These are phyloP conservation scores for Polygonum aviculare DNA, from an alignment of 148 eudicot species.

Conservation along the genomic window DNA sequence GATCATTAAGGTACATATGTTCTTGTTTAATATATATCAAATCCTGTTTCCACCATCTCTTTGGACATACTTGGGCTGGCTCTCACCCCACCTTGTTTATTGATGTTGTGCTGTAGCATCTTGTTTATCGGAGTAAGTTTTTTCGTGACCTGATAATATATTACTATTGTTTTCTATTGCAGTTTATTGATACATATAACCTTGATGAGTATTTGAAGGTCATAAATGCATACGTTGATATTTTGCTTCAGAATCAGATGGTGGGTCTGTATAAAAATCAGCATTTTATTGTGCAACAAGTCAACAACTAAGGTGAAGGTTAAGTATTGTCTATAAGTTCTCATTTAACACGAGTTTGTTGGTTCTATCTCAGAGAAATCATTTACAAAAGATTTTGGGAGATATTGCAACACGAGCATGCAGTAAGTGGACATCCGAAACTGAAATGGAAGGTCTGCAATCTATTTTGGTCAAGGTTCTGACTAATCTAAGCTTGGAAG, in stretches of 20 bases:
- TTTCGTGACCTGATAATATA: neutral
- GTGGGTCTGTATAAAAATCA: slow-evolving; percentile 28
- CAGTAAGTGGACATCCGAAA: slow-evolving; percentile 35
- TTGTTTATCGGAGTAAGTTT: neutral
- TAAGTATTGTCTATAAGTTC: neutral
- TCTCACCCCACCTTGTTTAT: neutral
- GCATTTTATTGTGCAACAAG: neutral
- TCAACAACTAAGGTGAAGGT: neutral
- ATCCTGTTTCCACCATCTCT: neutral
- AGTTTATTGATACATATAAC: slow-evolving; percentile 35
- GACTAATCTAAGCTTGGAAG: slow-evolving; percentile 41
- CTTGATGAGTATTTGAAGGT: slow-evolving; percentile 56
- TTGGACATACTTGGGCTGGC: neutral
- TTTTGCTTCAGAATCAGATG: slow-evolving; percentile 60
- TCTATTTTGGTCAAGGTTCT: slow-evolving; percentile 55
- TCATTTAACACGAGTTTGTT: slow-evolving; percentile 6
- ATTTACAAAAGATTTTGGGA: slow-evolving; percentile 33
- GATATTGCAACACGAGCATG: slow-evolving; percentile 42
- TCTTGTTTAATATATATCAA: slow-evolving; percentile 4
- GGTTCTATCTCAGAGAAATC: slow-evolving; percentile 31
- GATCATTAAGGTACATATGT: slow-evolving; percentile 41
- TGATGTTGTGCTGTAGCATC: neutral
- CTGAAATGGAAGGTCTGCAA: slow-evolving; percentile 44
- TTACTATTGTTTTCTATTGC: slow-evolving; percentile 21
- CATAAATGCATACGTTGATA: slow-evolving; percentile 58